phyloP scores from a whole-genome alignment of 2,329 filamentous ascomycete species.

The Ophiocordyceps camponoti-saundersi region DNA sequence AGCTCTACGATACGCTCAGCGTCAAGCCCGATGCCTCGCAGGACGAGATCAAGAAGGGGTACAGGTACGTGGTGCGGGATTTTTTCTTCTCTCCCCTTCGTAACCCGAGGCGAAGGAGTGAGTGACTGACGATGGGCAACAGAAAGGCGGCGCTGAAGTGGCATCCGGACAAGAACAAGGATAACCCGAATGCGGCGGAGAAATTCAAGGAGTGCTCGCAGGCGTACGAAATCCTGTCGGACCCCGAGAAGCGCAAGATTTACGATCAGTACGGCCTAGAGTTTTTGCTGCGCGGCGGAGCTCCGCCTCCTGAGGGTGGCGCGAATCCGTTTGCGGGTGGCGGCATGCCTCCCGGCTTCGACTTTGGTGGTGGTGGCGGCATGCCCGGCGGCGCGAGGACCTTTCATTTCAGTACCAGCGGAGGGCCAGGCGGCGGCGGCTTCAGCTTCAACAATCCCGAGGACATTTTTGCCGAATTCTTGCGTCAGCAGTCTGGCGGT shows the following conservation, averaged over 20 bases:
- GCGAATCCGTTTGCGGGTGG: slow-evolving; percentile 43
- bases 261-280: slow-evolving; percentile 94
- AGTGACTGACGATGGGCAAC: slow-evolving; percentile 1
- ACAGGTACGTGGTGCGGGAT: slow-evolving; percentile 45
- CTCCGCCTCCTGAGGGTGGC: slow-evolving; percentile 44
- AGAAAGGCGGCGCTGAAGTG: slow-evolving; percentile 81
- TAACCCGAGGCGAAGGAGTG: neutral
- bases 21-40: slow-evolving; percentile 67
- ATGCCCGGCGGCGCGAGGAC: slow-evolving; percentile 32
- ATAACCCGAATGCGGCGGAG: slow-evolving; percentile 68
- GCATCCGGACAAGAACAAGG: slow-evolving; percentile 97
- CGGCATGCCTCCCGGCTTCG: slow-evolving; percentile 39
- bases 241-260: slow-evolving; percentile 88
- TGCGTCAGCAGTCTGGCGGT: slow-evolving; percentile 26
- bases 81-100: neutral
- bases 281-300: slow-evolving; percentile 70
- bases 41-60: slow-evolving; percentile 95
- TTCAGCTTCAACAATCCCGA: slow-evolving; percentile 76
- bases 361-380: slow-evolving; percentile 28
- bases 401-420: slow-evolving; percentile 46
- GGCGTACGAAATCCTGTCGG: slow-evolving; percentile 94
- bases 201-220: slow-evolving; percentile 98
- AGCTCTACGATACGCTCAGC: slow-evolving; percentile 69
- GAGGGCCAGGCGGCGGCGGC: slow-evolving; percentile 36
- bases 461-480: slow-evolving; percentile 72